phyloP scores from a whole-genome alignment of 2,329 filamentous ascomycete species.

The Fusarium sororula region DNA sequence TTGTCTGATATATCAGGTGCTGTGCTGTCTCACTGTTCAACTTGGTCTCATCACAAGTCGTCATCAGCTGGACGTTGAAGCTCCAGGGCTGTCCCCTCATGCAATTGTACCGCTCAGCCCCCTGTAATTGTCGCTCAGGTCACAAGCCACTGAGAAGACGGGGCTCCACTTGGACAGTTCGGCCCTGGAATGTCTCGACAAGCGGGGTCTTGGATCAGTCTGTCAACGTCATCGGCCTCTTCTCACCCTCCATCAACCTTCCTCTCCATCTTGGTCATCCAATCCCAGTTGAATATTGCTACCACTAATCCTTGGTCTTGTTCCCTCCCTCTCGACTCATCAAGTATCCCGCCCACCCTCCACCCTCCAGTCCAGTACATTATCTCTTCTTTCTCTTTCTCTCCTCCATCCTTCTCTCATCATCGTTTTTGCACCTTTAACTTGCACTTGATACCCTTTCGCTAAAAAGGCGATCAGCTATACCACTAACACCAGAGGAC shows the following conservation, averaged over 20 bases:
- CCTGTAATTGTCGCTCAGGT: constrained; percentile 27
- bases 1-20: constrained; percentile 15
- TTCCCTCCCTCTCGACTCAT: constrained; percentile 26
- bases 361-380: constrained; percentile 33
- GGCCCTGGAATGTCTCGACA: constrained; percentile 32
- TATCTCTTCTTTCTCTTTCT: constrained; percentile 3
- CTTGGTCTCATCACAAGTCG: constrained; percentile 32
- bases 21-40: constrained; percentile 9
- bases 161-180: constrained; percentile 23
- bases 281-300: constrained; percentile 19
- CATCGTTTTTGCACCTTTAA: not conserved
- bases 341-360: constrained; percentile 38
- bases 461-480: not conserved
- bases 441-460: constrained; percentile 15
- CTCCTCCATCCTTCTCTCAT: constrained; percentile 12
- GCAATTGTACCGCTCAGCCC: constrained; percentile 19
- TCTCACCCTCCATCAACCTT: constrained; percentile 31
- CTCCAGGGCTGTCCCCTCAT: constrained; percentile 3
- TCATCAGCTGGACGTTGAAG: constrained; percentile 33
- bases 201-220: constrained; percentile 34
- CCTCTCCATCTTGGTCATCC: constrained; percentile 18
- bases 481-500: constrained; percentile 10
- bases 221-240: constrained; percentile 42
- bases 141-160: constrained; percentile 27
- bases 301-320: constrained; percentile 19